These are phyloP conservation scores for Cunninghamia lanceolata DNA, from an alignment of 75 land plant genomes.

Conservation along the genomic window DNA sequence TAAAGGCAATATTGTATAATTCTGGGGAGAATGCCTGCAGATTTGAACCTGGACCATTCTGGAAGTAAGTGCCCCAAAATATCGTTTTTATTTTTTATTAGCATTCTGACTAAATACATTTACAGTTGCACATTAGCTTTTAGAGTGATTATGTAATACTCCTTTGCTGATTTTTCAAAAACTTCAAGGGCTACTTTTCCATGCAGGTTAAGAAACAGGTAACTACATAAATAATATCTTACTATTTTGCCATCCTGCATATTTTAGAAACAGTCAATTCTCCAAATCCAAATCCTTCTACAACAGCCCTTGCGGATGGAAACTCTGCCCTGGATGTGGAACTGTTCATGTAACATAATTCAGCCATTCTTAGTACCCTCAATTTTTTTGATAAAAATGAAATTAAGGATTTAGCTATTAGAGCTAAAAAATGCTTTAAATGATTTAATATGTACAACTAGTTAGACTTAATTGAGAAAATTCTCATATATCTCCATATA, in stretches of 20 bases:
- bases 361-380: background rate
- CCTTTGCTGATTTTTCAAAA: background rate
- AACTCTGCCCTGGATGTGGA: conserved; percentile 78
- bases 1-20: background rate
- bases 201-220: background rate
- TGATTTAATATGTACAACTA: background rate
- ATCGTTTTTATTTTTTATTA: background rate
- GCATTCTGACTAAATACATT: background rate
- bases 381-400: background rate
- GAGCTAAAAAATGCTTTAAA: background rate
- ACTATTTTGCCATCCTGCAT: conserved; percentile 11
- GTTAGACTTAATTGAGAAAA: background rate
- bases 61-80: background rate
- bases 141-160: background rate
- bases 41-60: background rate
- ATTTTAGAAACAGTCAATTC: conserved; percentile 65
- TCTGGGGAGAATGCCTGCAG: background rate
- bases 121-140: background rate
- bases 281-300: conserved; percentile 87
- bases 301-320: conserved; percentile 62
- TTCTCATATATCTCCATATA: background rate
- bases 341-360: conserved; percentile 13
- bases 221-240: background rate
- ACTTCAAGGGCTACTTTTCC: background rate
- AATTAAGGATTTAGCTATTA: background rate